Percentiles rank a stretch among this genome's conserved stretches.
phyloP scores from a whole-genome alignment of 2,329 filamentous ascomycete species.

The Phialocephala subalpina region DNA sequence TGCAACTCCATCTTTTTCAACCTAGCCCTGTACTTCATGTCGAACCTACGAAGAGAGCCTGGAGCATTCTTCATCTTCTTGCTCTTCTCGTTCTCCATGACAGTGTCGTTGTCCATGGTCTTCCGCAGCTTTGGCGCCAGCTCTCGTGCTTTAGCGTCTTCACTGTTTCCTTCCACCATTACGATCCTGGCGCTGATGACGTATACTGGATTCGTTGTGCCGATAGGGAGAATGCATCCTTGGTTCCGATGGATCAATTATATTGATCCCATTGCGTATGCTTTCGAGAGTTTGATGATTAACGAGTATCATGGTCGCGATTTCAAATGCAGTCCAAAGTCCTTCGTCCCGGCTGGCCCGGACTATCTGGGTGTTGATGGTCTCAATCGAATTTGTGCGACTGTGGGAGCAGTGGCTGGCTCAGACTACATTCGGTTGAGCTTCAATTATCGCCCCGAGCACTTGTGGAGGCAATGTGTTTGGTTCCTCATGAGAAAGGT shows the following conservation, averaged over 20 bases:
- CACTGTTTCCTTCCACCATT: constrained; percentile 65
- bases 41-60: constrained; percentile 69
- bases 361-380: constrained; percentile 17
- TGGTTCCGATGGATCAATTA: constrained; percentile 89
- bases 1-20: constrained; percentile 80
- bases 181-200: constrained; percentile 45
- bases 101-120: constrained; percentile 77
- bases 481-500: not conserved
- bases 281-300: constrained; percentile 81
- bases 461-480: constrained; percentile 64
- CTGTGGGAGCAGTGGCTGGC: constrained; percentile 66
- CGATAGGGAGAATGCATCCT: constrained; percentile 67
- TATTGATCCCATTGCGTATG: constrained; percentile 66
- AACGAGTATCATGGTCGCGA: constrained; percentile 68
- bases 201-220: constrained; percentile 50
- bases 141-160: constrained; percentile 73
- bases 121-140: constrained; percentile 81
- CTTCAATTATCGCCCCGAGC: constrained; percentile 62
- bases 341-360: constrained; percentile 32
- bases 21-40: constrained; percentile 84
- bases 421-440: constrained; percentile 61
- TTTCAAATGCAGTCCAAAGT: constrained; percentile 25
- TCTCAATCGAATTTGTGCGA: constrained; percentile 56
- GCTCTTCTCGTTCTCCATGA: constrained; percentile 34
- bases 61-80: constrained; percentile 84